phyloP scores from a whole-genome alignment of 148 eudicot genomes.

The Silene uniflora region DNA sequence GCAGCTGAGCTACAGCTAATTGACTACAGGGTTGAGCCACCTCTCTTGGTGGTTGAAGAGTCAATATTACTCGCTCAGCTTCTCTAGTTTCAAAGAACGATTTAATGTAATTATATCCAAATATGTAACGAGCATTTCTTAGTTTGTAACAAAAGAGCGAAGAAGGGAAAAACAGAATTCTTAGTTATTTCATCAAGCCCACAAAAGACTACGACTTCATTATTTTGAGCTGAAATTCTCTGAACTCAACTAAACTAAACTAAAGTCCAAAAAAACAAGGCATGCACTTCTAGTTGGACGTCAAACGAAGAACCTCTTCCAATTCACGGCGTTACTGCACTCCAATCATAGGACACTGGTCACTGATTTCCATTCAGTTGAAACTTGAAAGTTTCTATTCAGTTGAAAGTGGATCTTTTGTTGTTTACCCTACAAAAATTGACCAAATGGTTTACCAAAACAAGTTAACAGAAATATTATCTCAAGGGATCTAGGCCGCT shows the following conservation, averaged over 20 bases:
- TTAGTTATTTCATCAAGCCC: not conserved
- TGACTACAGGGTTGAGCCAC: not conserved
- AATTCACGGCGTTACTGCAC: no score
- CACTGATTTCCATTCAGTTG: not conserved
- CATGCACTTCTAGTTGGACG: not conserved
- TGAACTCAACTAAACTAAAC: not conserved
- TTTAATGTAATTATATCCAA: not conserved
- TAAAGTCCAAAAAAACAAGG: not conserved
- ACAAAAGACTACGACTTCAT: not conserved
- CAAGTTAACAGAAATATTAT: not conserved
- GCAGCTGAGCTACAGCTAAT: not conserved
- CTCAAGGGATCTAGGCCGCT: not conserved
- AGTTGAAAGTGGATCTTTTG: not conserved
- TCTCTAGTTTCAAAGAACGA: not conserved
- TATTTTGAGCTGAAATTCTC: no score
- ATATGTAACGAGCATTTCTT: not conserved
- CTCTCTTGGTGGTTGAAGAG: no score
- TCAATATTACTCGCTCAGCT: not conserved
- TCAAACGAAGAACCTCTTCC: no score
- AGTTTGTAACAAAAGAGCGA: not conserved
- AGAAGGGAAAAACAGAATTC: no score
- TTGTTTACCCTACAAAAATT: not conserved
- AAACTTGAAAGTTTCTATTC: not conserved
- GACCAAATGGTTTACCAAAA: not conserved
- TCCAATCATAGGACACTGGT: no score